Evolutionary conservation across 805 yeast species (phyloP), one percentile per base, ranked within the genome.

Genomic region (Suhomyces emberorum): DNA sequence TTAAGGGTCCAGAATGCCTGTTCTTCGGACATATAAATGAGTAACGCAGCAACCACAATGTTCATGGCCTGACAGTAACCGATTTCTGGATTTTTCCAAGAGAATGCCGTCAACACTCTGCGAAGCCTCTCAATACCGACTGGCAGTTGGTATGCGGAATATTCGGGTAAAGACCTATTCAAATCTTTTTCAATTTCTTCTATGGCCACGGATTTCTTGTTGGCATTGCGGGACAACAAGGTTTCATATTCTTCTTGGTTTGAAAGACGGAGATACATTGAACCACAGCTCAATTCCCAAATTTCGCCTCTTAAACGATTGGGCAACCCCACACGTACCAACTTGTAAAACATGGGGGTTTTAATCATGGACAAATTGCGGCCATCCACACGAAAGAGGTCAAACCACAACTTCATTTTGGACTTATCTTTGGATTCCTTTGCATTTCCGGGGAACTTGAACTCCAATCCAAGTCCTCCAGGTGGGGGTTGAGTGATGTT

Each of bases 61-160:
- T 93, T 93, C 98, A 95, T 93, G 1, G 98, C 98, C 60, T 93
- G 98, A 57, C 99, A 93, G 59, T 93, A 93, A 0, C 99, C 99
- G 17, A 93, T 87, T 28, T 91, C 96, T 0, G 96, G 96, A 56
- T 89, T 88, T 46, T 84, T 86, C 97, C 98, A 93, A 0, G 96
- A 86, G 54, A 89, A 93, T 0, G 96, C 96, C 0, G 95, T 83
- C 40, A 93, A 70, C 0, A 93, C 98, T 42, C 95, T 73, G 43
- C 98, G 72, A 32, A 93, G 70, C 37, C 96, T 70, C 33, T 71
- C 76, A 29, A 93, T 89, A 5, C 99, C 98, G 51, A 86, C 95
- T 4, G 73, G 73, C 7, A 74, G 72, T 57, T 93, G 98, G 54
- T 88, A 93, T 0, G 96, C 98, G 2, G 93, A 83, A 57, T 91